These are phyloP conservation scores for Forsythia suspensa DNA, from an alignment of 257 asterid genomes.

Conservation along the genomic window DNA sequence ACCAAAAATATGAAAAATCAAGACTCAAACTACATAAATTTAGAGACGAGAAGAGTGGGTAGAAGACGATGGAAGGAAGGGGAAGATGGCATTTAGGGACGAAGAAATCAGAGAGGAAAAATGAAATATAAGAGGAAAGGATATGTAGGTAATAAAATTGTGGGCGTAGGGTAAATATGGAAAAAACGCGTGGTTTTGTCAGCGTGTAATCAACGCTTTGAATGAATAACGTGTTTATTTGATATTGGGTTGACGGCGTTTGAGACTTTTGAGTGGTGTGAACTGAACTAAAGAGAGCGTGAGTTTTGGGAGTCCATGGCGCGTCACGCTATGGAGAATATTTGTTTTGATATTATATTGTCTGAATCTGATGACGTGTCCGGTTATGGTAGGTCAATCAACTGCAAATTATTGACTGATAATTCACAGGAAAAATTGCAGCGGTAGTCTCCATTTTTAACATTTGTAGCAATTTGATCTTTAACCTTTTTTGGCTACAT, in stretches of 20 bases:
- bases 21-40: neutral
- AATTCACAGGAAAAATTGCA: neutral
- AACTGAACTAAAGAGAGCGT: neutral
- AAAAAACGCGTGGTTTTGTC: neutral
- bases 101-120: neutral
- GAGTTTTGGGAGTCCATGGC: neutral
- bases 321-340: neutral
- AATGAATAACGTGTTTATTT: conserved; percentile 5
- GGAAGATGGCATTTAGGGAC: neutral
- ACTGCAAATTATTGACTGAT: neutral
- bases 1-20: neutral
- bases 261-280: neutral
- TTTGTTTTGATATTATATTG: neutral
- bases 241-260: neutral
- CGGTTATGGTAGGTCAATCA: neutral
- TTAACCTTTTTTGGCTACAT: too few species aligned
- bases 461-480: too few species aligned
- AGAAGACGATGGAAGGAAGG: neutral
- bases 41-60: neutral
- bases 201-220: conserved; percentile 23
- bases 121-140: neutral
- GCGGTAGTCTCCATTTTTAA: too few species aligned
- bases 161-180: neutral
- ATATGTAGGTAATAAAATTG: neutral
- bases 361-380: neutral